Evolutionary conservation across 2,329 filamentous ascomycete species (phyloP).

Genomic region (Fusarium metavorans): DNA sequence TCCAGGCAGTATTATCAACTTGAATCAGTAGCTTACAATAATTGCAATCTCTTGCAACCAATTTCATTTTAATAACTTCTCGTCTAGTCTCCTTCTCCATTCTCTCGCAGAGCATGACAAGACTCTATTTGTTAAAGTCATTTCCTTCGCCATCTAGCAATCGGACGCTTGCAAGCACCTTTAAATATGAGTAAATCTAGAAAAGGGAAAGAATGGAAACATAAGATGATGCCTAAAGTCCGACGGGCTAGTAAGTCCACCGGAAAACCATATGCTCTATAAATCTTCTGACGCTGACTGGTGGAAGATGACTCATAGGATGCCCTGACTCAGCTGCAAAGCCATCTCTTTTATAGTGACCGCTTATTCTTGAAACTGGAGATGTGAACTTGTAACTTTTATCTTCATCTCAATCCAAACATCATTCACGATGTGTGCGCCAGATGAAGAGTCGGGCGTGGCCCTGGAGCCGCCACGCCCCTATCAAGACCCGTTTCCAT

Average conservation of each 20-base stretch:
- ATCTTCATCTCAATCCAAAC: not conserved
- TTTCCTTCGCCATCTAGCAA: not conserved
- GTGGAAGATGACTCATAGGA: not conserved
- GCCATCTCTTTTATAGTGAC: not conserved
- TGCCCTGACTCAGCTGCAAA: not conserved
- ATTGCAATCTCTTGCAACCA: not conserved
- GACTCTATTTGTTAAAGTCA: not conserved
- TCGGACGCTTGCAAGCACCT: not conserved
- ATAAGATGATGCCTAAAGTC: not conserved
- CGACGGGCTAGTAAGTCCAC: not conserved
- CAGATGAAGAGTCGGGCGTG: constrained; percentile 6
- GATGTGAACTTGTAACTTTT: not conserved
- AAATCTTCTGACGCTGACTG: not conserved
- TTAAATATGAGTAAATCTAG: not conserved
- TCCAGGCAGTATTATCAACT: not conserved
- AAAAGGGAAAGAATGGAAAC: not conserved
- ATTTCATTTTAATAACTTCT: not conserved
- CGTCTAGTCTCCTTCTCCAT: not conserved
- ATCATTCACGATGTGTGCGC: constrained; percentile 22
- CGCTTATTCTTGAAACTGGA: not conserved
- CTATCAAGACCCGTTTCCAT: constrained; percentile 32
- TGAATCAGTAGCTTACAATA: not conserved
- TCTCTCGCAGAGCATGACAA: not conserved
- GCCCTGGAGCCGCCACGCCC: not conserved
- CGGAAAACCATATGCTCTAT: not conserved